A percentile compares a stretch with the other conserved stretches of the same genome.
Evolutionary conservation across 495 filamentous ascomycete genomes (phyloP).

Genomic region (Xylaria intraflava): DNA sequence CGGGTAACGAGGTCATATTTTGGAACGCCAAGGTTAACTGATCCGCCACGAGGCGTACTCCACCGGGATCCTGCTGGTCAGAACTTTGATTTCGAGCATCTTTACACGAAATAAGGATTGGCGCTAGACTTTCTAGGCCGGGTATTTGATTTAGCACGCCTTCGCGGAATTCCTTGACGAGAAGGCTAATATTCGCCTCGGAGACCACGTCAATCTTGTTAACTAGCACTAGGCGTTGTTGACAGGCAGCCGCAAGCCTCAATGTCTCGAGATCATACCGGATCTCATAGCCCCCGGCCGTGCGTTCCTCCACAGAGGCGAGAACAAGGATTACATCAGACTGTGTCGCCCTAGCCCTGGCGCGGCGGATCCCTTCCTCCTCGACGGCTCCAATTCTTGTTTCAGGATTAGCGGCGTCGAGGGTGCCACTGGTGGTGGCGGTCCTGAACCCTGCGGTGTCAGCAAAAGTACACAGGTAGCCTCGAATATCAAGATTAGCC

Average conservation of each 20-base stretch:
- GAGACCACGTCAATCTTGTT: conserved; percentile 73
- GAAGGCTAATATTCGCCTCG: conserved; percentile 15
- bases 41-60: conserved; percentile 61
- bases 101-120: conserved; percentile 25
- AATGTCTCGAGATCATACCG: conserved; percentile 44
- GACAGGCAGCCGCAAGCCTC: conserved; percentile 43
- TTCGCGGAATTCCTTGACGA: conserved; percentile 28
- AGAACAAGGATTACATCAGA: conserved; percentile 86
- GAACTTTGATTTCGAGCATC: conserved; percentile 27
- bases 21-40: conserved; percentile 62
- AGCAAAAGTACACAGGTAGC: conserved; percentile 80
- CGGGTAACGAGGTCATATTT: conserved; percentile 58
- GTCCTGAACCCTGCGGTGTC: conserved; percentile 83
- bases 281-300: conserved; percentile 31
- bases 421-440: conserved; percentile 8
- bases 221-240: conserved; percentile 61
- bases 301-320: conserved; percentile 54
- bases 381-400: conserved; percentile 65
- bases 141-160: conserved; percentile 26
- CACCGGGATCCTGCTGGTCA: conserved; percentile 50
- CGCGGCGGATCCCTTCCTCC: conserved; percentile 82
- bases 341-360: conserved; percentile 68
- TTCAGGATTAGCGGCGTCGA: conserved; percentile 12
- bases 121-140: conserved; percentile 19
- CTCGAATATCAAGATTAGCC: conserved; percentile 81